phyloP scores from a whole-genome alignment of 2,329 filamentous ascomycete species.

The Ophiostoma ulmi region DNA sequence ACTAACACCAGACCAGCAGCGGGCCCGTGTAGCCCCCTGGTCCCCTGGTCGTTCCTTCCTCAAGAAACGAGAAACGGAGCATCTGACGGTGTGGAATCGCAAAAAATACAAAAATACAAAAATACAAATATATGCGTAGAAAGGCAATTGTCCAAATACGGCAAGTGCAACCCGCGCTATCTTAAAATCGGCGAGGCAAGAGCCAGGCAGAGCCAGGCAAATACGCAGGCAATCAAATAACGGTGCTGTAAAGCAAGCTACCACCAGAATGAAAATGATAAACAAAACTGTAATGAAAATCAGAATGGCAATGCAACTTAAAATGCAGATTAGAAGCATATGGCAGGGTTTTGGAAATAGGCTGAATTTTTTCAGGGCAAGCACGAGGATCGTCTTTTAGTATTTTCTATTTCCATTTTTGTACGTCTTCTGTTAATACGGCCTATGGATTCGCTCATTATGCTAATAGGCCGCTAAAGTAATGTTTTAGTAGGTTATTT shows the following conservation, averaged over 20 bases:
- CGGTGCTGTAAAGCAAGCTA: background rate
- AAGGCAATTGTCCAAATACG: background rate
- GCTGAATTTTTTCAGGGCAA: background rate
- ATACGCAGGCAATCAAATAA: background rate
- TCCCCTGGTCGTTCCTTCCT: background rate
- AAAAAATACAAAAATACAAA: background rate
- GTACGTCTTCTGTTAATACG: background rate
- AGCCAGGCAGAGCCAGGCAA: background rate
- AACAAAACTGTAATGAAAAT: background rate
- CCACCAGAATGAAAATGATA: background rate
- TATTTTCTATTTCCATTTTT: background rate
- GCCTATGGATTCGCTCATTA: background rate
- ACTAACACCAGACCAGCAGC: slow-evolving; percentile 11
- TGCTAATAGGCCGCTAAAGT: background rate
- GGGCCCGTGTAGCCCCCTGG: slow-evolving; percentile 13
- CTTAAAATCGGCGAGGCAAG: background rate
- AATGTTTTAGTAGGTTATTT: background rate
- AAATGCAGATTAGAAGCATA: background rate
- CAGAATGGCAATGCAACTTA: background rate
- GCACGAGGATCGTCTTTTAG: background rate
- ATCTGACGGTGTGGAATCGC: background rate
- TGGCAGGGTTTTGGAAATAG: background rate
- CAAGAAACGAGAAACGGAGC: slow-evolving; percentile 5
- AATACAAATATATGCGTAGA: background rate
- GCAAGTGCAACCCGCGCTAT: slow-evolving; percentile 14